phyloP scores from a whole-genome alignment of 345 rosid genomes.

The Acer negundo region DNA sequence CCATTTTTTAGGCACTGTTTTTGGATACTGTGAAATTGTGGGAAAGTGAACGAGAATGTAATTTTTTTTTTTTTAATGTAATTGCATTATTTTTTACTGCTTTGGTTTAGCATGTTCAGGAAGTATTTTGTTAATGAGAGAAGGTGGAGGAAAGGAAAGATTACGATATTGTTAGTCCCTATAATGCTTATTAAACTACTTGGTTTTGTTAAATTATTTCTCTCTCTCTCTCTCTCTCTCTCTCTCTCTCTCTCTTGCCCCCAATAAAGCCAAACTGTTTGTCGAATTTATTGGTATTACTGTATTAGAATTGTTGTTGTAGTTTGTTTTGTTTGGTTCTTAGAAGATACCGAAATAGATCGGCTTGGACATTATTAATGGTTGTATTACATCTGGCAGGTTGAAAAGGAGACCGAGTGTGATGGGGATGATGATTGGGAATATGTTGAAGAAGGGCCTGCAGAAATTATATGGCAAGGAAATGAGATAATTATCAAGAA shows the following conservation, averaged over 20 bases:
- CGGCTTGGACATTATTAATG: background rate
- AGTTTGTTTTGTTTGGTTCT: background rate
- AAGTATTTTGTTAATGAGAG: background rate
- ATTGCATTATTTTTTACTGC: background rate
- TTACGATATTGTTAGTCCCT: background rate
- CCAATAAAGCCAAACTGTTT: background rate
- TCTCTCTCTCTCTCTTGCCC: background rate
- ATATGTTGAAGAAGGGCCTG: conserved; percentile 85
- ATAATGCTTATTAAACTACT: background rate
- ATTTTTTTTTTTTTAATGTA: background rate
- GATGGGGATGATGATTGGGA: conserved; percentile 78
- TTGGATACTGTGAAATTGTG: background rate
- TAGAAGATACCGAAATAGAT: background rate
- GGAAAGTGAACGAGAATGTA: background rate
- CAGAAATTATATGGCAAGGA: conserved; percentile 88
- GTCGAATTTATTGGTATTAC: too few relatives aligned
- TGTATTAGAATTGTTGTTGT: background rate
- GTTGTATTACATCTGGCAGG: conserved; percentile 35
- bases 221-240: background rate
- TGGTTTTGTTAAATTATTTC: background rate
- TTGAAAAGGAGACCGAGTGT: conserved; percentile 37
- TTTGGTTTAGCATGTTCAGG: background rate
- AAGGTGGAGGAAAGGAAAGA: background rate
- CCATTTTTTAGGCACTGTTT: background rate
- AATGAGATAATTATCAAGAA: conserved; percentile 83